phyloP scores from a whole-genome alignment of 108 stramenopile species.

The Skeletonema grethae region DNA sequence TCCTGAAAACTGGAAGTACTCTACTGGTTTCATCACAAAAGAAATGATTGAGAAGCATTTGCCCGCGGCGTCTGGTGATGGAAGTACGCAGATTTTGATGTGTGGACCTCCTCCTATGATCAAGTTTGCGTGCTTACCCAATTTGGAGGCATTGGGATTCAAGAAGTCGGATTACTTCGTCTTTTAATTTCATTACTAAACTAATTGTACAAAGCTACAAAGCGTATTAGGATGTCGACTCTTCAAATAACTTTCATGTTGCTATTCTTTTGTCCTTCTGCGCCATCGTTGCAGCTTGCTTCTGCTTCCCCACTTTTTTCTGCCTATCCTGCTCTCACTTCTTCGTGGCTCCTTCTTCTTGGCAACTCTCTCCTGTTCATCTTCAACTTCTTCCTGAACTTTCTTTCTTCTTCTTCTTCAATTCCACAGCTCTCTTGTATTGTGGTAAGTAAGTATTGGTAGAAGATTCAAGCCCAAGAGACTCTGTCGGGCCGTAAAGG shows the following conservation, averaged over 20 bases:
- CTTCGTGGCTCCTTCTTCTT: too few species aligned
- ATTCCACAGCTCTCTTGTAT: too few species aligned
- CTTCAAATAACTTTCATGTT: neutral
- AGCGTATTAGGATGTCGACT: too few species aligned
- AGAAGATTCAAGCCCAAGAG: too few species aligned
- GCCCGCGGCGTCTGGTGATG: constrained; percentile 42
- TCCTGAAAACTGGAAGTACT: constrained; percentile 75
- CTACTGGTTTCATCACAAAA: constrained; percentile 90
- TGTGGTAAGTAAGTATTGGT: too few species aligned
- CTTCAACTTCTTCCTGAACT: too few species aligned
- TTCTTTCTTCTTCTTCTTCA: too few species aligned
- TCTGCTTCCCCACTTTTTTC: too few species aligned
- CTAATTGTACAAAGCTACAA: neutral
- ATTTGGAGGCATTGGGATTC: constrained; percentile 90
- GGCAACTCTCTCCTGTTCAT: too few species aligned
- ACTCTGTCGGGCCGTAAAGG: neutral
- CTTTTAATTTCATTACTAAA: constrained; percentile 70
- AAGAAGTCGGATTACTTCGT: constrained; percentile 76
- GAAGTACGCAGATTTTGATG: constrained; percentile 87
- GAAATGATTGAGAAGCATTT: constrained; percentile 90
- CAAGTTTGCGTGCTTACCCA: constrained; percentile 95
- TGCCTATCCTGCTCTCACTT: too few species aligned
- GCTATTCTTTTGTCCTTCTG: neutral
- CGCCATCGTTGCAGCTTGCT: neutral
- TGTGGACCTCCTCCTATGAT: constrained; percentile 99